Evolutionary conservation across 805 yeast species (phyloP), one percentile per base, ranked within the genome.

Genomic region (Candida krabiensis): DNA sequence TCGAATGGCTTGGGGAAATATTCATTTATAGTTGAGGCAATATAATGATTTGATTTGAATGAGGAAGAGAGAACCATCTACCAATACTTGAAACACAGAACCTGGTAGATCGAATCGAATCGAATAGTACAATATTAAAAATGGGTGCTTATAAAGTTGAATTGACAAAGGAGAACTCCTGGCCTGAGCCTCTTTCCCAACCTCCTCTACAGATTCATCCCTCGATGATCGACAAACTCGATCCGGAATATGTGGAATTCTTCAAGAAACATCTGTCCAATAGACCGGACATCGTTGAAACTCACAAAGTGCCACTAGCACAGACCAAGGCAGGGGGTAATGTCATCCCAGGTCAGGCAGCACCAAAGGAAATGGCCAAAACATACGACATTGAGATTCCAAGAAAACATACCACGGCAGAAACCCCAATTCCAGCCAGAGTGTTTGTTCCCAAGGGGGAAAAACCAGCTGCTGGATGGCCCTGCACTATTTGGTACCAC

Each of bases 91-190:
- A 64, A 8, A 51, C n/a, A n/a, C n/a, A n/a, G n/a, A n/a, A n/a
- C n/a, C 64, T 13, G 73, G 67, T 13, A 77, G 78, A 2, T 64
- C 69, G n/a, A n/a, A n/a, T n/a, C n/a, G n/a, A n/a, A n/a, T n/a
- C n/a, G n/a, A n/a, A n/a, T n/a, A n/a, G n/a, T n/a, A n/a, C n/a
- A n/a, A n/a, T n/a, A 32, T 13, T 18, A 13, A 24, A 11, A 18
- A 41, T 38, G 43, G 22, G 39, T 4, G 22, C 33, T 5, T 41
- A 28, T 33, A 47, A 44, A 5, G 41, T 43, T 21, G 31, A 33
- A 11, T 30, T 53, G 13, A 50, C 47, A 17, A 44, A 44, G 8
- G 58, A 53, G 19, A 44, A 46, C 39, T 42, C 53, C 35, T 53
- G 58, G 56, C 58, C 58, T 17, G 56, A 40, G 29, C 47, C 52